Base-by-base conservation (phyloP, 2,329 filamentous ascomycete species). In the Fusarium pilosicola region DNA sequence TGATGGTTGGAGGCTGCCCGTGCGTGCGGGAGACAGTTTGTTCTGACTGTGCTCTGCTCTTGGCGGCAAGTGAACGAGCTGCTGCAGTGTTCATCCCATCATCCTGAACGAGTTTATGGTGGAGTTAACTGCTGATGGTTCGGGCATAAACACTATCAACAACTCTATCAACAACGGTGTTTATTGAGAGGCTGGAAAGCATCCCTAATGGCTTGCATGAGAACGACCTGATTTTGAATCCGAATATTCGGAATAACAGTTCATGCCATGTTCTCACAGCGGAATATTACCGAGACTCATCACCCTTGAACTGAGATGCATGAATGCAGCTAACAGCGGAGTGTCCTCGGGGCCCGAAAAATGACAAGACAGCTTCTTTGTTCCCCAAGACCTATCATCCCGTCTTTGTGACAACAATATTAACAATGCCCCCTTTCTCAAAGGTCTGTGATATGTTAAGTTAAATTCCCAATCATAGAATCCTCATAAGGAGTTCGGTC, bases 1-100 rank as follows among this genome's bases (percentile, higher is more conserved):
- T 73, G 51, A 39, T 48, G 38, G 34, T 59, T 66, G 49, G 56
- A 48, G 61, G 65, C 51, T 58, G 48, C 48, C 32, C 32, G 62
- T 64, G 52, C 46, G 71, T 68, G 67, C 49, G 46, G 65, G 18
- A 74, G 68, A 74, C 71, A 60, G 32, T 44, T 74, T 69, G 59
- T 62, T 58, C 28, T 60, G 45, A 74, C 71, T 74, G 68, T 74
- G 30, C 46, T 34, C 14, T 34, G 32, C 32, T 30, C 41, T 56
- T 70, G 46, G 60, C 41, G 39, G 39, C 17, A 22, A 34, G 51
- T 52, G 34, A 26, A 55, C 26, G 44, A 45, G 15, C 20, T 55
- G 51, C 20, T 55, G 34, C 20, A 44, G 20, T 51, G 57, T 62
- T 56, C 42, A 45, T 67, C 45, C 54, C 36, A 32, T 36, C 24